Evolutionary conservation across 768 basidiomycete genomes (phyloP), one percentile per base, ranked within the genome.

Genomic region (Kwoniella dejecticola): DNA sequence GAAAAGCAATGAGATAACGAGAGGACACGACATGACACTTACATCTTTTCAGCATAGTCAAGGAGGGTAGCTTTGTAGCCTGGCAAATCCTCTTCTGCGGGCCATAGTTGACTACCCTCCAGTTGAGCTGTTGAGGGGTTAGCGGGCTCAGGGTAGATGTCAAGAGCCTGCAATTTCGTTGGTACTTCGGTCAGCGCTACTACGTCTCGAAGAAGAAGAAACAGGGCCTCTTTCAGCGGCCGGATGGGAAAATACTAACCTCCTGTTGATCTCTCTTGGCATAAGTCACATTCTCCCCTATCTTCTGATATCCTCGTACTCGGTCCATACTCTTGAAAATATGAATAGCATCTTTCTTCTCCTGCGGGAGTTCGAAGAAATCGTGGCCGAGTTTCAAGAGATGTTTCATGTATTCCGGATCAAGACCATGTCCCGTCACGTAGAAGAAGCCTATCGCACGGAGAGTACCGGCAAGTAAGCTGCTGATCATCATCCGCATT

Each of bases 261-360:
- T 63, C 67, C 33, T 68, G 67, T 47, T 64, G 67, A 41, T 68
- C 67, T 29, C 67, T 49, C 56, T 68, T 68, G 31, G 63, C 67
- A 55, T 68, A 68, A 5, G 67, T 68, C n/a, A 68, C 67, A 30
- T 68, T 68, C 56, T 68, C 67, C 24, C 67, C 67, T 5, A 64
- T 62, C 55, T 59, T 60, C 60, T 68, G 67, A 31, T 65, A 68
- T 3, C 67, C 67, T 23, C 67, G 19, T 8, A 68, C 67, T 8
- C 63, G 15, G 42, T 68, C 67, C 60, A 54, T 52, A 19, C 57
- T 60, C 55, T 65, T 61, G 59, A 60, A 63, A 48, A 68, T 68
- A 36, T 64, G 63, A 24, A 68, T 64, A 29, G 40, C 13, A 23
- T 68, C 63, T 44, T 68, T 68, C 33, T 26, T 53, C 30, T 62